Conservation (phyloP, 768 basidiomycete genomes). For the Coprinopsis cinerea region DNA sequence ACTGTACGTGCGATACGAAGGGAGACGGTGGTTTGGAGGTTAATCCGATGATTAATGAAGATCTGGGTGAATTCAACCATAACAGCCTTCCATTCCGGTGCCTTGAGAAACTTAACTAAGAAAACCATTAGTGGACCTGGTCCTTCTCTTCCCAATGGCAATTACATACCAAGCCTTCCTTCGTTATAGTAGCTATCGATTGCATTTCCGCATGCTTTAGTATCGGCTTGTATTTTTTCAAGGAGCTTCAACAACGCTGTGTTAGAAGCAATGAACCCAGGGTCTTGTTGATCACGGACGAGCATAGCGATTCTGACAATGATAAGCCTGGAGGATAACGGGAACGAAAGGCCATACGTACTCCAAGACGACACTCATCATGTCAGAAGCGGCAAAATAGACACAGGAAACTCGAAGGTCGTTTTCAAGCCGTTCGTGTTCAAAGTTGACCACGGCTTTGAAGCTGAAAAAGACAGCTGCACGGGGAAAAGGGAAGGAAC, state of each 20-base stretch:
- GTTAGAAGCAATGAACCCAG: neutral
- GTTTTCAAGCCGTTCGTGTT: conserved; percentile 15
- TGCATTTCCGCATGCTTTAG: conserved; percentile 18
- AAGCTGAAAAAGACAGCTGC: conserved; percentile 14
- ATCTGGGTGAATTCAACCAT: conserved; percentile 13
- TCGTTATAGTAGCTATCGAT: conserved; percentile 21
- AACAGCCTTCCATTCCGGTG: conserved; percentile 18
- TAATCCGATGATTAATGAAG: conserved; percentile 13
- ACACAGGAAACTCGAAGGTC: conserved; percentile 13
- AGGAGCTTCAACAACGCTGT: conserved; percentile 3
- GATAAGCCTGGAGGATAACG: too few species aligned
- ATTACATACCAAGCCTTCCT: conserved; percentile 15
- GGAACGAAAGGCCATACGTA: neutral
- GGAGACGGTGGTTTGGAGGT: conserved; percentile 13
- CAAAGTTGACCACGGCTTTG: conserved; percentile 13
- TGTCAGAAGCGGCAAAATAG: conserved; percentile 14
- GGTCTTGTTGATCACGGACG: neutral
- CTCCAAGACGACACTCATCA: conserved; percentile 18
- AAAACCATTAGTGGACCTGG: neutral
- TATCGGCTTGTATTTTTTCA: conserved; percentile 10
- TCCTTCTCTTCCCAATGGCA: too few species aligned
- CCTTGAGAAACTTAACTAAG: conserved; percentile 17
- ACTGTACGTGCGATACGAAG: conserved; percentile 13
- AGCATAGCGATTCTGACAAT: neutral
- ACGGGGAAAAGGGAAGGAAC: neutral